phyloP scores from a whole-genome alignment of 2,329 filamentous ascomycete genomes.

The Phaeosphaeriaceae sp. region DNA sequence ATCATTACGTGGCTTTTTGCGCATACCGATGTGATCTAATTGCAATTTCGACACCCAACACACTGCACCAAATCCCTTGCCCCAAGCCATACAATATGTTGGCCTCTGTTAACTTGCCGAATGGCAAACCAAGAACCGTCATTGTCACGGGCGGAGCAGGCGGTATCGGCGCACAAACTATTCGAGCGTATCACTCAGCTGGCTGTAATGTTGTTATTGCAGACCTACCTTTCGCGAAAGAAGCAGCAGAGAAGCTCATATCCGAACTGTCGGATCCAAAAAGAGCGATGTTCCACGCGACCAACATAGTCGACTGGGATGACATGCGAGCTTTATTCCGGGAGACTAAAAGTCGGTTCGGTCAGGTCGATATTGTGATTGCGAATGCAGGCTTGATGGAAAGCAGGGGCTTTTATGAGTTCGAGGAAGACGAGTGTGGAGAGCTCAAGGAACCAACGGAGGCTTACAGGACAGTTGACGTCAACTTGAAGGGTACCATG shows the following conservation, averaged over 20 bases:
- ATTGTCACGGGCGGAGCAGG: slow-evolving; percentile 53
- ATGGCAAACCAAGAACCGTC: slow-evolving; percentile 44
- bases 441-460: slow-evolving; percentile 37
- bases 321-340: slow-evolving; percentile 48
- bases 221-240: slow-evolving; percentile 35
- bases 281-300: slow-evolving; percentile 47
- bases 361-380: slow-evolving; percentile 50
- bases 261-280: slow-evolving; percentile 30
- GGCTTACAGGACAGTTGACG: slow-evolving; percentile 41
- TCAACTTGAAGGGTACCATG: slow-evolving; percentile 56
- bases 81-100: slow-evolving; percentile 1
- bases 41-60: not conserved
- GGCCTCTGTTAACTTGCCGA: slow-evolving; percentile 13
- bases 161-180: slow-evolving; percentile 54
- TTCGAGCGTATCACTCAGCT: slow-evolving; percentile 43
- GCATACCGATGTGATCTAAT: not conserved
- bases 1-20: not conserved
- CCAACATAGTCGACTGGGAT: slow-evolving; percentile 48
- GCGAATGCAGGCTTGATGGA: slow-evolving; percentile 56
- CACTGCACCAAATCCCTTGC: not conserved
- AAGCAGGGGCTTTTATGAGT: slow-evolving; percentile 39
- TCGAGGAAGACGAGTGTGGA: slow-evolving; percentile 40
- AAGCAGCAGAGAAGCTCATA: slow-evolving; percentile 40
- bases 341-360: slow-evolving; percentile 40
- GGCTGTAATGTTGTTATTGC: slow-evolving; percentile 53